Evolutionary conservation across 129 eudicot species (phyloP), one percentile per base, ranked within the genome.

Genomic region (Pulicaria dysenterica): DNA sequence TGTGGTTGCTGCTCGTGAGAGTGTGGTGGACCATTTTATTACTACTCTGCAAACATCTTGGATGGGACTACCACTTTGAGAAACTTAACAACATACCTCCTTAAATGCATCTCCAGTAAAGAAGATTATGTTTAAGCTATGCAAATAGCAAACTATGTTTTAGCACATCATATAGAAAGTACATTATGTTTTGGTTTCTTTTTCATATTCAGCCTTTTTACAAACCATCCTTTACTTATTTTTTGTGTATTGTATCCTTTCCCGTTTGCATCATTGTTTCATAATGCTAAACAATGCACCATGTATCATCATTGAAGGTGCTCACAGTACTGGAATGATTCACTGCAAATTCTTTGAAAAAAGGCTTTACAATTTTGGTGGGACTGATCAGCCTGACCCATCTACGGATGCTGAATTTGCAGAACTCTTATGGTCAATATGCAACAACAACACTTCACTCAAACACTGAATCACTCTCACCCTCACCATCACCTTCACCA

Each of bases 1-100:
- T 69, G 92, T 82, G 56, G 60, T 91, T 48, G 89, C 92, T 53
- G 95, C 97, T 51, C 81, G 95, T 38, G 97, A 91, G 73, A 82
- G 88, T 62, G 90, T 86, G 14, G 61, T 84, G n/a, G n/a, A n/a
- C n/a, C n/a, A n/a, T n/a, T n/a, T n/a, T n/a, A n/a, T 2, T 40
- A 41, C 24, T 42, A 56, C 58, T 44, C 46, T 41, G 16, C 17
- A 7, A 14, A 55, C 10, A 39, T n/a, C 68, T 44, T 58, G 54
- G 31, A 43, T 44, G 67, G 6, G 73, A 58, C 42, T 72, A 72
- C 14, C 17, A 59, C 45, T 49, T 14, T 51, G 15, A 38, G 37
- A 8, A 8, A 68, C 10, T 37, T 68, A 51, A n/a, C n/a, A 45
- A 66, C 6, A 11, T 47, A 6, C 48, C 37, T 67, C 43, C 49